phyloP scores from a whole-genome alignment of 768 basidiomycete species.

The Asterophora lycoperdoides region DNA sequence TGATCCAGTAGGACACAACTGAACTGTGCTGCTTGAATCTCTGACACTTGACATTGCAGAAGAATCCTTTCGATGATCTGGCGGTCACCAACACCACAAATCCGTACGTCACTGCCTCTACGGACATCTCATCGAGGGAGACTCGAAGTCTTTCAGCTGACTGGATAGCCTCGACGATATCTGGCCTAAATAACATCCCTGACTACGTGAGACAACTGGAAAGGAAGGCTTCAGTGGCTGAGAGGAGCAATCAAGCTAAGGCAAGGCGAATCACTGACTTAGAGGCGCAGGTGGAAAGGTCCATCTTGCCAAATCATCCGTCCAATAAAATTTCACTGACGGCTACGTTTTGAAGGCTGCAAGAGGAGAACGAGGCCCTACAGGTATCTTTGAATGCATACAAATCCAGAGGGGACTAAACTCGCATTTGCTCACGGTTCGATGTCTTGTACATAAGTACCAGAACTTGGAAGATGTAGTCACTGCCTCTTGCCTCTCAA shows the following conservation, averaged over 20 bases:
- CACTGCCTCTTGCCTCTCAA: no score
- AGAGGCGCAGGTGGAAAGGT: slow-evolving; percentile 26
- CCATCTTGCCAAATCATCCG: not conserved
- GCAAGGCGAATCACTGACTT: slow-evolving; percentile 27
- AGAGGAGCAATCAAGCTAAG: slow-evolving; percentile 32
- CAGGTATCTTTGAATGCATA: not conserved
- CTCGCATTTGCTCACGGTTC: no score
- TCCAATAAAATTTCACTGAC: not conserved
- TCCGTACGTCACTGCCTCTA: slow-evolving; percentile 2
- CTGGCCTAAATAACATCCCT: slow-evolving; percentile 9
- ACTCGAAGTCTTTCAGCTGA: slow-evolving; percentile 18
- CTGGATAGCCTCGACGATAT: slow-evolving; percentile 18
- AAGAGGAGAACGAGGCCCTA: slow-evolving; percentile 6
- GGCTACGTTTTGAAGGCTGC: slow-evolving; percentile 2
- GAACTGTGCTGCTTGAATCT: not conserved
- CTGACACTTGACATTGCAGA: slow-evolving; percentile 1
- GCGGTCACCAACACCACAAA: slow-evolving; percentile 2
- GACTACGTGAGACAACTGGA: slow-evolving; percentile 36
- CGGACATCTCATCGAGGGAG: not conserved
- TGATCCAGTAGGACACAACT: slow-evolving; percentile 9
- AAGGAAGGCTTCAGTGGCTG: slow-evolving; percentile 31
- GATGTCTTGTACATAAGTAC: no score
- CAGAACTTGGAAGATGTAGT: no score
- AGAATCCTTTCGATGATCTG: slow-evolving; percentile 8
- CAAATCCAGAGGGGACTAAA: not conserved